Evolutionary conservation across 345 rosid species (phyloP), one percentile per base, ranked within the genome.

Genomic region (Conringia planisiliqua): DNA sequence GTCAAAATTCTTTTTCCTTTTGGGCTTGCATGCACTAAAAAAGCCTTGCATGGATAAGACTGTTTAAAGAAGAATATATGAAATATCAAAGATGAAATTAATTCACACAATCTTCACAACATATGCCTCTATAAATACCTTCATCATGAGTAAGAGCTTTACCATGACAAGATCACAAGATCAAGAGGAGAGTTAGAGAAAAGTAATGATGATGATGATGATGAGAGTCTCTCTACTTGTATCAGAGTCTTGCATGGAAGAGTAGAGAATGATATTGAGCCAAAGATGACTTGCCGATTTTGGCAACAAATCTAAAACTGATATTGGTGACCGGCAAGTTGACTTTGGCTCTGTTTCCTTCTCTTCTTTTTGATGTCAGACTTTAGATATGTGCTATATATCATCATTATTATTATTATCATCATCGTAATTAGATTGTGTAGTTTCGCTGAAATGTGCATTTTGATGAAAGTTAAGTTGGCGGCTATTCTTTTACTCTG

Each of bases 251-350:
- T 65, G 72, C 77, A 71, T 77, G 27, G 72, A 32, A 58, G 10
- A 77, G 22, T 51, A 71, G 73, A 58, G 68, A 58, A 64, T 58
- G 80, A 71, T 38, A 12, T 1, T 77, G 80, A 77, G 77, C 80
- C 80, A 77, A 77, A 43, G 80, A 77, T 77, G 80, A 77, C 80
- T 77, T 77, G 76, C 80, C 80, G 80, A 44, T 47, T 29, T 9
- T 14, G 44, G 20, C 66, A 38, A 58, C 11, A 0, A 65, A 64
- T 20, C 44, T 56, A 6, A 47, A 46, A 52, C 1, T 36, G 66
- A 12, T 55, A 30, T 20, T 58, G 67, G 48, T 50, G 20, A 22
- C n/a, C 71, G 80, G 77, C 80, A 77, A 70, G 80, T 77, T 50
- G 24, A 47, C 57, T 24, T 77, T 71, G 76, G 76, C 68, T 77